These are phyloP conservation scores for Lichtheimia ornata DNA, from an alignment of 371 early-diverging fungal genomes.

Conservation along the genomic window DNA sequence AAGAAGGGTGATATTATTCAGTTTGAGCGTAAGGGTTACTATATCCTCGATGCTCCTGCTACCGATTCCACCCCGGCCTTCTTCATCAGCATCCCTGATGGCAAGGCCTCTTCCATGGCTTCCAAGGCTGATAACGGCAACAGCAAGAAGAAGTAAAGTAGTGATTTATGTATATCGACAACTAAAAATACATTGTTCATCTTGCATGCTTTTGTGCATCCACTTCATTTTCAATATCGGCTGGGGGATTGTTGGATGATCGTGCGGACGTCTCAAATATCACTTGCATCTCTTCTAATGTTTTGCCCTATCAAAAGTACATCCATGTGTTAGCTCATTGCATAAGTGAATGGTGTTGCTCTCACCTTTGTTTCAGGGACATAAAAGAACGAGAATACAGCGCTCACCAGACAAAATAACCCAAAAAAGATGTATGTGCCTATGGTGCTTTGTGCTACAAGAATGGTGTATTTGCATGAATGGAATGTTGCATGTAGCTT, in stretches of 20 bases:
- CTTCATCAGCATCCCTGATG: conserved; percentile 93
- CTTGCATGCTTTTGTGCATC: too few species aligned
- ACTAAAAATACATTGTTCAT: too few species aligned
- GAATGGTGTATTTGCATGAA: not conserved
- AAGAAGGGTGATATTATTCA: conserved; percentile 92
- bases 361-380: conserved; percentile 37
- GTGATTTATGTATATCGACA: too few species aligned
- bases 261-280: conserved; percentile 14
- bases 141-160: conserved; percentile 7
- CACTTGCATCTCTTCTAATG: conserved; percentile 31
- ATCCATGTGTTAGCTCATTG: not conserved
- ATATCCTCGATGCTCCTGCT: conserved; percentile 79
- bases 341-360: not conserved
- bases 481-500: not conserved
- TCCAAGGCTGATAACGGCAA: conserved; percentile 66
- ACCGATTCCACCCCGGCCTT: conserved; percentile 59
- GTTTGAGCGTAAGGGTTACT: conserved; percentile 99
- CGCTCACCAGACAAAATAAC: conserved; percentile 22
- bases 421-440: conserved; percentile 52
- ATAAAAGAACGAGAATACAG: conserved; percentile 20
- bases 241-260: not conserved
- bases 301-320: conserved; percentile 22
- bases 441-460: conserved; percentile 26
- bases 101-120: conserved; percentile 77
- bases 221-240: too few species aligned